Conservation (phyloP, 805 yeast species). For the Blastobotrys mokoenaii region DNA sequence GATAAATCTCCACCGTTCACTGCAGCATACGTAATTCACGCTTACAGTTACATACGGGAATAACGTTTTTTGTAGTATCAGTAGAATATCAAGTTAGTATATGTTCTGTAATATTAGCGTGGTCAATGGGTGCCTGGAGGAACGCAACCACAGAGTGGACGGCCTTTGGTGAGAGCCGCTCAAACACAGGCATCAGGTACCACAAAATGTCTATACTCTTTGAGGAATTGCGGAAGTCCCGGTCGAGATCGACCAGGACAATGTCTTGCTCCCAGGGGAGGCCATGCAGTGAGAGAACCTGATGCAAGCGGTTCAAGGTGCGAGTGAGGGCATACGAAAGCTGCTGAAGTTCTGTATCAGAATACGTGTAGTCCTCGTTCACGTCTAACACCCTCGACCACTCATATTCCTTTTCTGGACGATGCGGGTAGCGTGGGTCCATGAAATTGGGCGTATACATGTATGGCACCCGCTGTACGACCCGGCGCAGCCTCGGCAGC, state of each 20-base stretch:
- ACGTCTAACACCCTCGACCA: conserved; percentile 44
- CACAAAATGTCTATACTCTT: not conserved
- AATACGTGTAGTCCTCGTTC: conserved; percentile 42
- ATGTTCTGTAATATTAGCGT: no score
- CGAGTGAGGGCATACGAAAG: conserved; percentile 27
- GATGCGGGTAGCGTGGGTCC: conserved; percentile 19
- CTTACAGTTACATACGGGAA: no score
- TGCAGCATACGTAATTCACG: no score
- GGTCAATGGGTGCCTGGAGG: conserved; percentile 3
- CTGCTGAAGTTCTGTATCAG: conserved; percentile 30
- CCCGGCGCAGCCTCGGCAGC: conserved; percentile 12
- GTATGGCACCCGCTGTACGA: conserved; percentile 48
- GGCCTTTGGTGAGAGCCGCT: not conserved
- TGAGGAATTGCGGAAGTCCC: conserved; percentile 1
- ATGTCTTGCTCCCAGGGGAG: conserved; percentile 21
- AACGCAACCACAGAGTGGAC: not conserved
- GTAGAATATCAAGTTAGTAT: no score
- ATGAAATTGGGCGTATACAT: conserved; percentile 41
- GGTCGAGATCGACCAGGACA: conserved; percentile 4
- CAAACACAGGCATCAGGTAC: not conserved
- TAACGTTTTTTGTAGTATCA: no score
- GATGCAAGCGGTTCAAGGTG: conserved; percentile 17
- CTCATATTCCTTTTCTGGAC: conserved; percentile 18
- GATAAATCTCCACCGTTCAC: no score
- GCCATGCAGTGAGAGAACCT: conserved; percentile 11